phyloP scores from a whole-genome alignment of 2,329 filamentous ascomycete species.

The Botrytis squamosa region DNA sequence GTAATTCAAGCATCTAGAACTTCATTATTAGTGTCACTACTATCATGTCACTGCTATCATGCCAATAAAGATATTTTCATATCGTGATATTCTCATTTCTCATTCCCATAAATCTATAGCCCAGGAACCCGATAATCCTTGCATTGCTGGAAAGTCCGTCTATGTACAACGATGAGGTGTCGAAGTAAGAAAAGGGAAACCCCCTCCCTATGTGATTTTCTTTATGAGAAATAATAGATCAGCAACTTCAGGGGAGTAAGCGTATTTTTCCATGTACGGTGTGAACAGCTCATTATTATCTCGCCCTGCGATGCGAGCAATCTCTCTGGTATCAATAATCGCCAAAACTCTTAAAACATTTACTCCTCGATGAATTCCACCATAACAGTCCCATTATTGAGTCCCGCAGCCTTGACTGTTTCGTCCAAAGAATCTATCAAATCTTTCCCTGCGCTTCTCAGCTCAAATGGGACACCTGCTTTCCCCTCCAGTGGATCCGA shows the following conservation, averaged over 20 bases:
- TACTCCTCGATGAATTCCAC: conserved; percentile 73
- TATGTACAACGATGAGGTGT: conserved; percentile 8
- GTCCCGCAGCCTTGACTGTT: conserved; percentile 74
- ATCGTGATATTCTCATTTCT: conserved; percentile 8
- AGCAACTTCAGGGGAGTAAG: neutral
- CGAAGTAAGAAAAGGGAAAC: neutral
- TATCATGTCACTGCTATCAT: neutral
- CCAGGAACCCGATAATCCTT: conserved; percentile 1
- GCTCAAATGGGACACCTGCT: conserved; percentile 75
- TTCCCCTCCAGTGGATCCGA: conserved; percentile 80
- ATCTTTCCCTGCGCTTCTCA: conserved; percentile 85
- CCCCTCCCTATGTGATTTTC: neutral
- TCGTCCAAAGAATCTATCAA: conserved; percentile 72
- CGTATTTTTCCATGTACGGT: neutral
- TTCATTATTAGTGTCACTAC: neutral
- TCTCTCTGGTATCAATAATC: conserved; percentile 14
- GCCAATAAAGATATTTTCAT: neutral
- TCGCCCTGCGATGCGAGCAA: conserved; percentile 1
- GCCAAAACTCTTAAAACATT: conserved; percentile 3
- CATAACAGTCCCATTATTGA: conserved; percentile 95
- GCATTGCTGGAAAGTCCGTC: conserved; percentile 1
- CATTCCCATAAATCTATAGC: conserved; percentile 6
- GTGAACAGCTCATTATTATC: conserved; percentile 12
- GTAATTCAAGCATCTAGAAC: neutral
- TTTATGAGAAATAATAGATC: neutral